A percentile compares a stretch with the other conserved stretches of the same genome.
Evolutionary conservation across 2,329 filamentous ascomycete species (phyloP).

Genomic region (Thelonectria discophora): DNA sequence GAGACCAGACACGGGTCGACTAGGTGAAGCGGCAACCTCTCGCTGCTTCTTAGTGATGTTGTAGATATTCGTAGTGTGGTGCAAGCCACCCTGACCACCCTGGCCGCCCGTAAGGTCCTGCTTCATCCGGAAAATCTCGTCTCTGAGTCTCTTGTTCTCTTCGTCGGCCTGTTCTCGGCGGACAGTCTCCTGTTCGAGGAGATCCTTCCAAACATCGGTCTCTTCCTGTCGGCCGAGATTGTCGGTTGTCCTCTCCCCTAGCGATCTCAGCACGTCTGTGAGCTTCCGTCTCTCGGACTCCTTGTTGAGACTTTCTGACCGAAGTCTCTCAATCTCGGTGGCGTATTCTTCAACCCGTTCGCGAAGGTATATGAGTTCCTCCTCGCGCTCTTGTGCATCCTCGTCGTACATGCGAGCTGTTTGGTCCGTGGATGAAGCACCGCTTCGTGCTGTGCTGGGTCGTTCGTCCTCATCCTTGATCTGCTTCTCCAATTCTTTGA

Average conservation of each 20-base stretch:
- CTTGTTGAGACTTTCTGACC: slow-evolving; percentile 78
- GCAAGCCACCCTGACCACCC: slow-evolving; percentile 47
- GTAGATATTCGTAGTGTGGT: slow-evolving; percentile 73
- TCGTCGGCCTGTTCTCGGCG: slow-evolving; percentile 90
- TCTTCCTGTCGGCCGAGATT: slow-evolving; percentile 66
- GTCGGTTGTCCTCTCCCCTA: slow-evolving; percentile 60
- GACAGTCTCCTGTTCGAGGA: slow-evolving; percentile 90
- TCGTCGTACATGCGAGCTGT: slow-evolving; percentile 66
- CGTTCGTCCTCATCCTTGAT: slow-evolving; percentile 72
- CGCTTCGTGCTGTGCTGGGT: slow-evolving; percentile 67
- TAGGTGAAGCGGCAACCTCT: slow-evolving; percentile 57
- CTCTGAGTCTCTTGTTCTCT: slow-evolving; percentile 82
- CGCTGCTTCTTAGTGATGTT: slow-evolving; percentile 67
- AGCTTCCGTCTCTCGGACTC: slow-evolving; percentile 89
- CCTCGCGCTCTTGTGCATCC: slow-evolving; percentile 75
- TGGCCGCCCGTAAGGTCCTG: slow-evolving; percentile 59
- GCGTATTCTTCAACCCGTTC: slow-evolving; percentile 88
- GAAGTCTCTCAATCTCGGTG: slow-evolving; percentile 82
- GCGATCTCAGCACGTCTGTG: slow-evolving; percentile 75
- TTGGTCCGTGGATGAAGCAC: slow-evolving; percentile 65
- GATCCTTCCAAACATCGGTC: slow-evolving; percentile 92
- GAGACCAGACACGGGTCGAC: slow-evolving; percentile 59
- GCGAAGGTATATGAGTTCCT: slow-evolving; percentile 84
- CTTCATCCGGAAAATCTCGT: slow-evolving; percentile 81
- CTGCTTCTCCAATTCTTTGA: slow-evolving; percentile 88